These are phyloP conservation scores for Candida mesenterica DNA, from an alignment of 1,139 yeast species.

Conservation along the genomic window DNA sequence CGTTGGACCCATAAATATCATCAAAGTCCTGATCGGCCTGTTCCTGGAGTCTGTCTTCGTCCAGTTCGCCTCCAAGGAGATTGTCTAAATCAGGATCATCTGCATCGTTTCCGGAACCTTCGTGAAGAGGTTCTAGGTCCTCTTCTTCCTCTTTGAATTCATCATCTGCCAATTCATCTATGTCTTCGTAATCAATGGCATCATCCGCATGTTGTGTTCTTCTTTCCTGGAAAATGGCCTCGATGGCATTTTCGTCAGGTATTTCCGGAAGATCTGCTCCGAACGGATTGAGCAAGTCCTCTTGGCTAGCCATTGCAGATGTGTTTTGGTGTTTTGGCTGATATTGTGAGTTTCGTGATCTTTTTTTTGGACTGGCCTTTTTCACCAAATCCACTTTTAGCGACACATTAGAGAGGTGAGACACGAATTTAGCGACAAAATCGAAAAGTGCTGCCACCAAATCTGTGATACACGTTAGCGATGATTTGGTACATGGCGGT, in stretches of 20 bases:
- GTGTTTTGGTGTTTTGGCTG: neutral
- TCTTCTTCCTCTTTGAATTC: slow-evolving; percentile 47
- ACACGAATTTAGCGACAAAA: too few species aligned
- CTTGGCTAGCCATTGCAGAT: neutral
- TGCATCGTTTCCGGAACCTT: slow-evolving; percentile 15
- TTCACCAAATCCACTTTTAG: neutral
- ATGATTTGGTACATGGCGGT: too few species aligned
- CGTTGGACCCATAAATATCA: slow-evolving; percentile 42
- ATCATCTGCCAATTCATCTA: slow-evolving; percentile 89
- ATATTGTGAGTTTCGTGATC: neutral
- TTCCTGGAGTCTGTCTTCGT: slow-evolving; percentile 25
- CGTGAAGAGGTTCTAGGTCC: neutral
- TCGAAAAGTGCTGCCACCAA: too few species aligned
- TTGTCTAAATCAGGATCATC: slow-evolving; percentile 25
- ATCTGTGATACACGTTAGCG: too few species aligned
- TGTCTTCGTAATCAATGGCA: slow-evolving; percentile 95
- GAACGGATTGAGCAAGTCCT: slow-evolving; percentile 1
- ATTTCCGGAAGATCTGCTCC: slow-evolving; percentile 8
- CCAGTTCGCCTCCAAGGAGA: slow-evolving; percentile 27
- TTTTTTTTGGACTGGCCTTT: too few species aligned
- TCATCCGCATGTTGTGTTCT: slow-evolving; percentile 75
- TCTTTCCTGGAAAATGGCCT: slow-evolving; percentile 38
- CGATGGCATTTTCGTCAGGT: slow-evolving; percentile 37
- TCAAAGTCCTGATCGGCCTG: slow-evolving; percentile 48
- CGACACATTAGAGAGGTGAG: too few species aligned